Base-by-base conservation (phyloP, 495 filamentous ascomycete genomes). In the Penicillium paxilli region DNA sequence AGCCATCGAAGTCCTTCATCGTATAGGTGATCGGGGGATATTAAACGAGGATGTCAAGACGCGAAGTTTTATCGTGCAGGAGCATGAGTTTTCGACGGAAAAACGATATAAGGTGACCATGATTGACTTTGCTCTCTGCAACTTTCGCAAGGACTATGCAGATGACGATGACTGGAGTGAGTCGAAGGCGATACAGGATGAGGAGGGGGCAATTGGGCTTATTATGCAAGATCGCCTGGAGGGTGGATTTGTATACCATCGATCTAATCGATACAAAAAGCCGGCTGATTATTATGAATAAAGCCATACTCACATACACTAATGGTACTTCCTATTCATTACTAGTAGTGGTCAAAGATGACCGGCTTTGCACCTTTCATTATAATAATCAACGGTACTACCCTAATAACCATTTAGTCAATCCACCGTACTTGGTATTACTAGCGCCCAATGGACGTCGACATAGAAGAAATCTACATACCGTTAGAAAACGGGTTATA, bases 81-180 rank as follows among this genome's bases (percentile, higher is more conserved):
- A 47, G 21, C 9, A 30, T 30, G n/a, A 47, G 14, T 3, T 19
- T 12, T 7, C 45, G n/a, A 3, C 25, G 24, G 44, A 44, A 4
- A 19, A 44, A 17, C n/a, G 14, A 5, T 66, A 47, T 14, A 57
- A 66, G n/a, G 53, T 64, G 0, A 32, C 63, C 51, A 71, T 70
- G 63, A 55, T 67, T 14, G 67, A 72, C 49, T 70, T 69, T 52
- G 65, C 59, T 11, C 26, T 63, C 9, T 66, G 65, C 51, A 47
- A 52, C 1, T 55, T 67, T 44, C 69, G 61, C 17, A 20, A 50
- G 22, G 54, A 64, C 0, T 57, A 63, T 55, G 16, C 46, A 44
- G 48, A 61, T 42, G 61, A 60, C 0, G 14, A 44, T 33, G 57
- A 68, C 17, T 70, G 60, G 65, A 28, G 54, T 26, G 17, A 52